A percentile compares a stretch with the other conserved stretches of the same genome.
Evolutionary conservation across 768 basidiomycete species (phyloP).

Genomic region (Lanmaoa rubissima): DNA sequence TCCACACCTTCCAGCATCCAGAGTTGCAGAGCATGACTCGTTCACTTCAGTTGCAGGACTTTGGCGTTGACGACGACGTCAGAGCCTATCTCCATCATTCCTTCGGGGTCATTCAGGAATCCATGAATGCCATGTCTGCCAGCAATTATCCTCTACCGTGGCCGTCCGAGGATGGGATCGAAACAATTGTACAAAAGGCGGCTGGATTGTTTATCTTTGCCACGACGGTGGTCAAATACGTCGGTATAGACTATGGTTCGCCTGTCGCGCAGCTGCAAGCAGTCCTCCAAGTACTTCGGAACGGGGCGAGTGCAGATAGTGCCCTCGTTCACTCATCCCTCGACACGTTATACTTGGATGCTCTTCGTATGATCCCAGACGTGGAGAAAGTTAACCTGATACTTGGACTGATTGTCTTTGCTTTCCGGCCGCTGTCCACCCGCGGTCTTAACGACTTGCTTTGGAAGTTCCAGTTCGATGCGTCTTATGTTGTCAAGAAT

Average conservation of each 20-base stretch:
- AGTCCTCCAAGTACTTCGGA: constrained; percentile 10
- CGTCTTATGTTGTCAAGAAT: no score
- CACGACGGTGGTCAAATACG: constrained; percentile 28
- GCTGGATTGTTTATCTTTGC: constrained; percentile 30
- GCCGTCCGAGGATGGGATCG: constrained; percentile 24
- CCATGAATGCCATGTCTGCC: neutral
- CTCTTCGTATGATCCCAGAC: constrained; percentile 9
- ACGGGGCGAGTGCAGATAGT: neutral
- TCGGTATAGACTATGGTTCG: constrained; percentile 11
- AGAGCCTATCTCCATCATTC: constrained; percentile 21
- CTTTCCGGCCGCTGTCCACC: no score
- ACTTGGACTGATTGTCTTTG: constrained; percentile 10
- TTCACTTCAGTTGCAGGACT: constrained; percentile 17
- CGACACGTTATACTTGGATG: constrained; percentile 16
- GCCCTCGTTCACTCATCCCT: constrained; percentile 11
- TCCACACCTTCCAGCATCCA: constrained; percentile 19
- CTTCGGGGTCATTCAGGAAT: constrained; percentile 15
- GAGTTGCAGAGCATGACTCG: constrained; percentile 8
- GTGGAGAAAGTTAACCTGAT: constrained; percentile 7
- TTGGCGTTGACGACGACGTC: constrained; percentile 25
- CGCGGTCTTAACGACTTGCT: no score
- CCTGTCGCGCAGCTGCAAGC: constrained; percentile 9
- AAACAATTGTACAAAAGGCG: constrained; percentile 17
- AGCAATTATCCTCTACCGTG: constrained; percentile 5
- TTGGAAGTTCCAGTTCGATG: no score